Conservation (phyloP, 352 stramenopile species). For the Aphanomyces astaci region DNA sequence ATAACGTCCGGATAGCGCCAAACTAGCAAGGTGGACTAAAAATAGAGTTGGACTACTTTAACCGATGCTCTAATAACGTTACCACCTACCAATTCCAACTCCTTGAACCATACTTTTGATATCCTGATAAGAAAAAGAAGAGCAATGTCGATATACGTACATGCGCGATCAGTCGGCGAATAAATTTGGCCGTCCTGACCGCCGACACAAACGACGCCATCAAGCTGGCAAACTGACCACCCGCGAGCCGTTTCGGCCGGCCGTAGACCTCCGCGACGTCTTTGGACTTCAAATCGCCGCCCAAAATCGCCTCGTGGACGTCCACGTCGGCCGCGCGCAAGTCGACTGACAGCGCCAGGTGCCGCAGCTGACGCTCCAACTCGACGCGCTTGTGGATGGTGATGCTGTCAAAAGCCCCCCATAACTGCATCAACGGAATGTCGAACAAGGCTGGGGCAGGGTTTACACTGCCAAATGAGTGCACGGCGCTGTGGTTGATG, state of each 20-base stretch:
- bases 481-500: too few species aligned
- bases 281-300: background rate
- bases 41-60: too few species aligned
- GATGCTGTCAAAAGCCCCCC: background rate
- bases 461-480: background rate
- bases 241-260: background rate
- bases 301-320: conserved; percentile 8
- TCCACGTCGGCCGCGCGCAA: conserved; percentile 3
- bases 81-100: too few species aligned
- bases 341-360: background rate
- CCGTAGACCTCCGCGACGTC: conserved; percentile 13
- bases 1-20: too few species aligned
- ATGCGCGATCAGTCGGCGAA: background rate
- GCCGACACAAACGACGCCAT: background rate
- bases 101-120: too few species aligned
- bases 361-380: background rate
- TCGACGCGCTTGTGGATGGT: background rate
- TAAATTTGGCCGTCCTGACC: background rate
- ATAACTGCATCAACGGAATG: background rate
- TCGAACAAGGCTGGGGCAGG: conserved; percentile 7
- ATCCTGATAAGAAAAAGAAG: too few species aligned
- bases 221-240: background rate
- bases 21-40: too few species aligned
- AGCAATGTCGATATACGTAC: too few species aligned
- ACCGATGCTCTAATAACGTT: too few species aligned